Base-by-base conservation (phyloP, 768 basidiomycete genomes). In the Termitomyces bulborhizus region DNA sequence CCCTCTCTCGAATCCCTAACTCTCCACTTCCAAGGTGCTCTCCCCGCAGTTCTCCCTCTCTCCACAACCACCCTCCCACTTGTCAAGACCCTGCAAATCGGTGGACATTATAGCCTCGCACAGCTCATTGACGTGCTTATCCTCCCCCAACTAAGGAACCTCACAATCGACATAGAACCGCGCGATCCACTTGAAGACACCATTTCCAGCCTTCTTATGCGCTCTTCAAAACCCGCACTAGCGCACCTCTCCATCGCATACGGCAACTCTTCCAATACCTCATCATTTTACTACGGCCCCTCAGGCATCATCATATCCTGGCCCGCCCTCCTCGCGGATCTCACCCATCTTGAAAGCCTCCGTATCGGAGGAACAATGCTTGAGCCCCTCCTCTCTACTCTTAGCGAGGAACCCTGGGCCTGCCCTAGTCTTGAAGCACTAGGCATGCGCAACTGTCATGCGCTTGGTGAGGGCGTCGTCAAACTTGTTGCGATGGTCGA, bases 141-240 rank as follows among this genome's bases (percentile, higher is more conserved):
- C 24, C 71, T 84, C 12, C 89, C 89, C 0, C 60, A 67, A 4
- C 71, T 91, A 44, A 77, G 76, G n/a, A 68, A 73, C 26, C 77
- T 90, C 15, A 81, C 73, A 2, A 71, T 90, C 44, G 86, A 90
- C 64, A 80, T 90, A 56, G 88, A 90, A 65, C 75, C 82, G 1
- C 80, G 89, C n/a, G 86, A 88, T 58, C 79, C 86, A 0, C 76
- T 88, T 54, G 88, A 90, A 63, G 86, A 90, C 45, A 77, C 78
- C n/a, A 80, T 90, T 49, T 73, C 78, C 13, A 72, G 73, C 50
- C 77, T 91, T 43, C 73, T 88, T 29, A 64, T 76, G 21, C 81
- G 88, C 27, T 87, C 86, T 0, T 73, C 75, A 29, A 71, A 77
- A 37, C 84, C 87, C 0, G 74, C 78, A 0, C 64, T 91, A 7